phyloP scores from a whole-genome alignment of 441 rosid genomes.

The Syzygium malaccense region DNA sequence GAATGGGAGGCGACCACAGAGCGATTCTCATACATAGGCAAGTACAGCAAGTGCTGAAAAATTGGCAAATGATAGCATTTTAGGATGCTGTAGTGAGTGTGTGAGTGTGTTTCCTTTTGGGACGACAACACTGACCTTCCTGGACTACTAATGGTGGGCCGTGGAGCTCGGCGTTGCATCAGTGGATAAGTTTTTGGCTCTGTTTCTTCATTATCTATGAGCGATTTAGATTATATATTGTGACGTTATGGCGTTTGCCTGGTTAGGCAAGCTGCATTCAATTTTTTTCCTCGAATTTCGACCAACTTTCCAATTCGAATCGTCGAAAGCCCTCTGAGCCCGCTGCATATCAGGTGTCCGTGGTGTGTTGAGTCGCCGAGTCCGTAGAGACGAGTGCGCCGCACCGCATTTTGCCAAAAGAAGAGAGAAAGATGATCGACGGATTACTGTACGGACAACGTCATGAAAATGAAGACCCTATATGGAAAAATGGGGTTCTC shows the following conservation, averaged over 20 bases:
- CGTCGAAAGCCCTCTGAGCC: accelerated
- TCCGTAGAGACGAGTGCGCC: background rate
- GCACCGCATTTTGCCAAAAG: background rate
- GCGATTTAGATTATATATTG: too few relatives aligned
- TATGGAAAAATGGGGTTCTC: background rate
- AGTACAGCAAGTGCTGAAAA: background rate
- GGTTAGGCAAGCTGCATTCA: background rate
- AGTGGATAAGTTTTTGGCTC: background rate
- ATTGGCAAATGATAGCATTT: background rate
- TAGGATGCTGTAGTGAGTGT: background rate
- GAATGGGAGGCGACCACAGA: background rate
- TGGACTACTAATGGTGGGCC: background rate
- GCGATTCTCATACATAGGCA: background rate
- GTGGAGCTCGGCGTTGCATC: background rate
- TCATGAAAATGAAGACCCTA: background rate
- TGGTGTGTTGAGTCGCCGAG: background rate
- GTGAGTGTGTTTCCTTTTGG: background rate
- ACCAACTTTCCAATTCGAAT: background rate
- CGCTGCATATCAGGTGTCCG: background rate
- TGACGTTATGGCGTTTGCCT: too few relatives aligned
- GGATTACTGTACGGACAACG: accelerated
- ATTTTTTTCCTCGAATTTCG: background rate
- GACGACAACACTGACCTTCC: background rate
- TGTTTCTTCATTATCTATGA: background rate
- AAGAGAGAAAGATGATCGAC: background rate